Base-by-base conservation (phyloP, 345 rosid genomes). In the Adansonia digitata region DNA sequence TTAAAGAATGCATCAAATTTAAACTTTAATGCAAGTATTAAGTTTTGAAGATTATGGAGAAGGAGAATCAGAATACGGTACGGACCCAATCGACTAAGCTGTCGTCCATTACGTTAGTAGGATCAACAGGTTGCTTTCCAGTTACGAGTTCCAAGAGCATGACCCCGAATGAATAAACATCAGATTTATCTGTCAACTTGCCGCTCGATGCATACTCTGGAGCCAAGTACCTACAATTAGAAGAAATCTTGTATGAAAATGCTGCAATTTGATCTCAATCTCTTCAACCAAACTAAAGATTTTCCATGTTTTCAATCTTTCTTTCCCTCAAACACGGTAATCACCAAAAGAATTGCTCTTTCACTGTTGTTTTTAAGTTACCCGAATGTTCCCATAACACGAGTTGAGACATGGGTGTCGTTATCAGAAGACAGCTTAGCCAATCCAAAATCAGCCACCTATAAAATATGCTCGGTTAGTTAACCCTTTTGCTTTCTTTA, bases 371-470 rank as follows among this genome's bases (percentile, higher is more conserved):
- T 37, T 11, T 4, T 69, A 20, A n/a, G 18, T 83, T 73, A 94
- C 98, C 99, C 98, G 46, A 95, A 95, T 59, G 97, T 93, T 75
- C 99, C 99, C 99, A 95, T 95, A 31, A 95, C 94, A 27, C 99
- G 96, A 17, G 99, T 95, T 17, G 99, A 95, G 59, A 95, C 97
- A 77, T 93, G 99, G 71, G 98, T 95, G 82, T 87, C 14, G 75
- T 84, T 93, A 76, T 95, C 98, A 20, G 88, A 65, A 71, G 98
- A 91, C 71, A 93, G 82, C 85, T 95, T 95, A 18, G 99, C 99
- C 77, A 93, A 85, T 77, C 99, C 98, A 2, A 95, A 95, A 85
- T 95, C 99, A 76, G 98, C 99, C 75, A 95, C 98, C 99, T 95
- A 56, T 52, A 75, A 12, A 35, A 26, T 77, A 45, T 34, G 26